phyloP scores from a whole-genome alignment of 371 early-diverging fungal species.

The Mucor irregularis region DNA sequence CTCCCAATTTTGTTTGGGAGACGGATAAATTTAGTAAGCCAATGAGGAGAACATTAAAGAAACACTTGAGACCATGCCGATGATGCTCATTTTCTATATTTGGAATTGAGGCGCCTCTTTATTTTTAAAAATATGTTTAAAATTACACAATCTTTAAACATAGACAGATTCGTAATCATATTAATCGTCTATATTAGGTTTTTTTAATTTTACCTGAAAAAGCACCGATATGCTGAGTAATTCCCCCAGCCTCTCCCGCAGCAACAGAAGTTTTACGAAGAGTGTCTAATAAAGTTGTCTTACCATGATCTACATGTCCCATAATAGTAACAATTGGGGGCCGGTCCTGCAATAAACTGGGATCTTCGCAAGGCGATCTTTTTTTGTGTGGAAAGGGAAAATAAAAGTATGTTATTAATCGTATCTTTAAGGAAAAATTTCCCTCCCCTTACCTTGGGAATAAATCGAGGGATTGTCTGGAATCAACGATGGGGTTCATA shows the following conservation, averaged over 20 bases:
- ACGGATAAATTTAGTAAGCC: constrained; percentile 11
- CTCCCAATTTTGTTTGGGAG: not conserved
- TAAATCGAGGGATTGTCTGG: constrained; percentile 57
- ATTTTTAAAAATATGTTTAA: too few species aligned
- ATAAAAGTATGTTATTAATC: not conserved
- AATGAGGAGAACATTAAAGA: not conserved
- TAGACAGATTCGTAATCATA: too few species aligned
- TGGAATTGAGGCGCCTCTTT: not conserved
- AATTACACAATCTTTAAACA: too few species aligned
- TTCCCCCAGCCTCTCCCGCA: constrained; percentile 95
- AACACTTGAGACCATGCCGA: constrained; percentile 17
- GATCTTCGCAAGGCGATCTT: constrained; percentile 68
- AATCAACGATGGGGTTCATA: constrained; percentile 79
- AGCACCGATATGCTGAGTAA: constrained; percentile 98
- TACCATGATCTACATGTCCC: constrained; percentile 99
- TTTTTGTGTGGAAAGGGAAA: constrained; percentile 1
- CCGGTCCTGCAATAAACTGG: constrained; percentile 68
- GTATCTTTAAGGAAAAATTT: not conserved
- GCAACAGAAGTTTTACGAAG: constrained; percentile 91
- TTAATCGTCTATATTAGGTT: not conserved
- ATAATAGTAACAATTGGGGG: constrained; percentile 97
- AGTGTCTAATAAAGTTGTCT: constrained; percentile 95
- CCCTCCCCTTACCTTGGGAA: constrained; percentile 50
- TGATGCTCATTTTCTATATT: not conserved
- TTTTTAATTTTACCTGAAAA: constrained; percentile 71